phyloP scores from a whole-genome alignment of 495 filamentous ascomycete species.

The Podospora conica region DNA sequence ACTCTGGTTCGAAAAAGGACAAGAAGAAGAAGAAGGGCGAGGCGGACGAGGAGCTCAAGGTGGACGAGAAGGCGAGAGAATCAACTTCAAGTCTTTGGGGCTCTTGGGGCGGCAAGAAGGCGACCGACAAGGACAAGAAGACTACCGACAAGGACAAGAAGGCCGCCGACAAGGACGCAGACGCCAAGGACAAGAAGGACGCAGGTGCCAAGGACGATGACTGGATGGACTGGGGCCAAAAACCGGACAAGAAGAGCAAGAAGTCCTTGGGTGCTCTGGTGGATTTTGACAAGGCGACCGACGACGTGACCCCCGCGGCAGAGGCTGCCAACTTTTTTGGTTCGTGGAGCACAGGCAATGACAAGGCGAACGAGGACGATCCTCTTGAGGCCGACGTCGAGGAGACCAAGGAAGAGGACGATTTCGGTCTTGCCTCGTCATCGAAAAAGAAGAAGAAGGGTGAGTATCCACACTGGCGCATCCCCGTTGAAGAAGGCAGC shows the following conservation, averaged over 20 bases:
- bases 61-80: slow-evolving; percentile 19
- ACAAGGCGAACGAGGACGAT: slow-evolving; percentile 23
- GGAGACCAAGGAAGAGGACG: slow-evolving; percentile 34
- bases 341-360: slow-evolving; percentile 30
- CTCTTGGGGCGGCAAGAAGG: slow-evolving; percentile 29
- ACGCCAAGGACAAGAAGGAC: slow-evolving; percentile 29
- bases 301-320: slow-evolving; percentile 15
- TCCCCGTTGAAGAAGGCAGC: slow-evolving; percentile 18
- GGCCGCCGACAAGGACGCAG: slow-evolving; percentile 26
- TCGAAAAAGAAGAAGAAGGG: slow-evolving; percentile 37
- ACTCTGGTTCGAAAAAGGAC: slow-evolving; percentile 30
- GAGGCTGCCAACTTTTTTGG: slow-evolving; percentile 32
- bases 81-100: slow-evolving; percentile 19
- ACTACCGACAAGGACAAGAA: slow-evolving; percentile 32
- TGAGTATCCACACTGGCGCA: slow-evolving; percentile 17
- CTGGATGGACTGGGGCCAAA: slow-evolving; percentile 30
- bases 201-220: slow-evolving; percentile 17
- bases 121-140: slow-evolving; percentile 38
- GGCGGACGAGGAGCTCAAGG: slow-evolving; percentile 9
- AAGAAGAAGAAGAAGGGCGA: slow-evolving; percentile 24
- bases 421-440: slow-evolving; percentile 35
- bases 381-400: slow-evolving; percentile 40
- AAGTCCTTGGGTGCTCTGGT: slow-evolving; percentile 23
- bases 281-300: slow-evolving; percentile 28
- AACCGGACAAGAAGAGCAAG: slow-evolving; percentile 29